Conservation (phyloP, 2,329 filamentous ascomycete genomes). For the Pseudonectria buxi region DNA sequence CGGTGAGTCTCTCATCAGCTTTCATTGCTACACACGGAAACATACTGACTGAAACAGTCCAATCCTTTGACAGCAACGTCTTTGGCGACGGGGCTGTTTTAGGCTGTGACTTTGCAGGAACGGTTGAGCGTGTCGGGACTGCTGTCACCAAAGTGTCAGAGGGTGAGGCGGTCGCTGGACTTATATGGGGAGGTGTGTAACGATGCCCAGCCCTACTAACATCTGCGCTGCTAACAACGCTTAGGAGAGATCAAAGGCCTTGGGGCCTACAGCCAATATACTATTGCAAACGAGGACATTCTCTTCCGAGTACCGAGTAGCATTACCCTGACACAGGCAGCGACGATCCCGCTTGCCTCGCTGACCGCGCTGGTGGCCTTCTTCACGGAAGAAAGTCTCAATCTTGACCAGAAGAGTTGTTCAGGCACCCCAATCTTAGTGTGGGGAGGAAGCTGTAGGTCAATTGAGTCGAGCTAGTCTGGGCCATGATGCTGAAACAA, state of each 20-base stretch:
- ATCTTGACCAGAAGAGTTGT: conserved; percentile 19
- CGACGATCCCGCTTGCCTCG: conserved; percentile 33
- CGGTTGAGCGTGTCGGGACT: conserved; percentile 26
- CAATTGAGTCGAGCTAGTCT: background rate
- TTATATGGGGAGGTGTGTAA: conserved; percentile 24
- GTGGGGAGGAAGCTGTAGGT: conserved; percentile 38
- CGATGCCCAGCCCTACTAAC: no score
- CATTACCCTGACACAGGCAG: conserved; percentile 25
- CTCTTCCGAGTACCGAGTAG: conserved; percentile 31
- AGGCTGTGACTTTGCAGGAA: conserved; percentile 32
- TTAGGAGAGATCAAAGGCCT: conserved; percentile 22
- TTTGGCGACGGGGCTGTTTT: conserved; percentile 32
- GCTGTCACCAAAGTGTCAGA: conserved; percentile 11
- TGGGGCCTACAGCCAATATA: conserved; percentile 34
- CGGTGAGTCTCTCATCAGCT: conserved; percentile 2
- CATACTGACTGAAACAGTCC: conserved; percentile 17
- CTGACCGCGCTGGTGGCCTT: conserved; percentile 33
- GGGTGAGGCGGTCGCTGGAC: conserved; percentile 17
- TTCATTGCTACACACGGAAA: background rate
- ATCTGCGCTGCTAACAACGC: background rate
- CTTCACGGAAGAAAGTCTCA: conserved; percentile 31
- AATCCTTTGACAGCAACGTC: conserved; percentile 27
- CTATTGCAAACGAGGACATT: conserved; percentile 33
- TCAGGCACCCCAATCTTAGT: conserved; percentile 26
- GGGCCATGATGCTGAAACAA: background rate